Conservation (phyloP, 2,329 filamentous ascomycete species). For the Bipolaris oryzae region DNA sequence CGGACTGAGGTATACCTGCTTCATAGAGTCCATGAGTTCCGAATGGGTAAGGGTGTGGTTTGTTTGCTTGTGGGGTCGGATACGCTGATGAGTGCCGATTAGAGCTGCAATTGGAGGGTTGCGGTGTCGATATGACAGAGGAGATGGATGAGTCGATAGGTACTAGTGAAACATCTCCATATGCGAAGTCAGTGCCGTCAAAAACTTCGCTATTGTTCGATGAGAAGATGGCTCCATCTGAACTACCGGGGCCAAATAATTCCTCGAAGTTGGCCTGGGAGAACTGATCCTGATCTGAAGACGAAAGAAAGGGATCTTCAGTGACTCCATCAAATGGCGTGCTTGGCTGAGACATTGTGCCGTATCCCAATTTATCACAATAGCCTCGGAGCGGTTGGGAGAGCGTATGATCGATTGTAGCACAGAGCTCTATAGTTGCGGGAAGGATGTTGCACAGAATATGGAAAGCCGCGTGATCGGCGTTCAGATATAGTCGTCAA, state of each 20-base stretch:
- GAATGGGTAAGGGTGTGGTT: conserved; percentile 27
- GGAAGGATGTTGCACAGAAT: conserved; percentile 30
- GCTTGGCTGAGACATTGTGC: conserved; percentile 30
- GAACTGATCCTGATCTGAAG: conserved; percentile 9
- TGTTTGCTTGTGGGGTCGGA: conserved; percentile 16
- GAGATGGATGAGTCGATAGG: conserved; percentile 6
- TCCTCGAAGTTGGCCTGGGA: conserved; percentile 19
- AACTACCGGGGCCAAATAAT: conserved; percentile 12
- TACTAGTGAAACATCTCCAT: background rate
- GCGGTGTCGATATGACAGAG: conserved; percentile 19
- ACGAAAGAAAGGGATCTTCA: conserved; percentile 3
- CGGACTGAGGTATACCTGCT: background rate
- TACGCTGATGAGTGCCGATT: conserved; percentile 10
- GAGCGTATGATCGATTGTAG: conserved; percentile 10
- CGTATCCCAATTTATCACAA: background rate
- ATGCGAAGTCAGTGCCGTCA: conserved; percentile 13
- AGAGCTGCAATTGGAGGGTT: conserved; percentile 21
- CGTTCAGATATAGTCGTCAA: conserved; percentile 31
- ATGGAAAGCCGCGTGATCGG: conserved; percentile 11
- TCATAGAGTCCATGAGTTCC: conserved; percentile 20
- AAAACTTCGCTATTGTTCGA: conserved; percentile 12
- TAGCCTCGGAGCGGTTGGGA: background rate
- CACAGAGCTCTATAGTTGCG: conserved; percentile 3
- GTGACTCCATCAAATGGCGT: conserved; percentile 6
- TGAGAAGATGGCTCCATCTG: conserved; percentile 8